Conservation (phyloP, 371 early-diverging fungal genomes). For the Conidiobolus coronatus region DNA sequence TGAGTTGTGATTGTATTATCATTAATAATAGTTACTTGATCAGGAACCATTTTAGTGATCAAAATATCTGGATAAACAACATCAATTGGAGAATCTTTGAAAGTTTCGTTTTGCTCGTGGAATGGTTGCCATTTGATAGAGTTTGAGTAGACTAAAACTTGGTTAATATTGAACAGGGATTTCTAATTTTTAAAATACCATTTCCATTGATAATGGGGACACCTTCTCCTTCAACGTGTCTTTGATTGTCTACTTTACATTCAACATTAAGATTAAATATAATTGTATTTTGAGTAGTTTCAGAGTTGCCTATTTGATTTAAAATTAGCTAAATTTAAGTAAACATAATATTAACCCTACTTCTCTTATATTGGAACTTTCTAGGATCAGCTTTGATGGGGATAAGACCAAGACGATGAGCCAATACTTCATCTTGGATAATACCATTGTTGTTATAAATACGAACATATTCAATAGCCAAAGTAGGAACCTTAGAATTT, state of each 20-base stretch:
- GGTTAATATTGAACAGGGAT: too few relatives aligned
- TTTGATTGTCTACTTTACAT: constrained; percentile 35
- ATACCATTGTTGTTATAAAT: constrained; percentile 86
- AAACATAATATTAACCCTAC: constrained; percentile 10
- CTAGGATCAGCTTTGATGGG: constrained; percentile 81
- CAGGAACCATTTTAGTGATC: constrained; percentile 86
- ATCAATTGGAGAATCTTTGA: constrained; percentile 34
- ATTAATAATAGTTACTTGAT: constrained; percentile 32
- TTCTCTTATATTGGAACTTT: constrained; percentile 42
- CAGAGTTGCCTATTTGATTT: constrained; percentile 8
- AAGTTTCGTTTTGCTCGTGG: constrained; percentile 61
- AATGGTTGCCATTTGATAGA: constrained; percentile 73
- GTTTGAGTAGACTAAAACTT: constrained; percentile 41
- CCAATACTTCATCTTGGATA: constrained; percentile 92
- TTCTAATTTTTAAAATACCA: background rate
- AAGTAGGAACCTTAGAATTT: constrained; percentile 57
- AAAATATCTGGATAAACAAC: constrained; percentile 76
- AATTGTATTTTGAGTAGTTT: constrained; percentile 83
- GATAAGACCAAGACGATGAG: constrained; percentile 94
- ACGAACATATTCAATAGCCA: constrained; percentile 95
- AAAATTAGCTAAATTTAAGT: background rate
- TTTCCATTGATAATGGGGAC: background rate
- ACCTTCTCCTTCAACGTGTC: constrained; percentile 19
- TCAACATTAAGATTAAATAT: constrained; percentile 65
- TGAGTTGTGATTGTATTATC: background rate